Evolutionary conservation across 164 flowering plant species (phyloP).

Genomic region (Magnolia officinalis): DNA sequence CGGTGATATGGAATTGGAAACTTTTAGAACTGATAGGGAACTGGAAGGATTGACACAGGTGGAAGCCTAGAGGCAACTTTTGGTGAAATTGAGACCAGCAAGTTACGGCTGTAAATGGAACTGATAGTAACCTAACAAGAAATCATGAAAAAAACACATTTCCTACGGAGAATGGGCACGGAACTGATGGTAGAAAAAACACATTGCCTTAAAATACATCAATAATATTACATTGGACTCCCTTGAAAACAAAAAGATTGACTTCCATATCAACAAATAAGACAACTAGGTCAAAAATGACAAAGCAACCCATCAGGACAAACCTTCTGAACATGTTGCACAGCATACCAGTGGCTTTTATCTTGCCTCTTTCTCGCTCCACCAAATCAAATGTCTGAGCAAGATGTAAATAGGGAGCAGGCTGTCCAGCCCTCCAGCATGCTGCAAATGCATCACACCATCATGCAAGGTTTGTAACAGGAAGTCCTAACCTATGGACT

Average conservation of each 20-base stretch:
- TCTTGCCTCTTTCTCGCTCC: slow-evolving; percentile 77
- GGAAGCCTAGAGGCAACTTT: background rate
- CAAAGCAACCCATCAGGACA: slow-evolving; percentile 11
- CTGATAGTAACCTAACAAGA: too few species aligned
- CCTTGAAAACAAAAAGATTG: background rate
- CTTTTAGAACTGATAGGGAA: background rate
- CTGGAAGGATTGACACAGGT: background rate
- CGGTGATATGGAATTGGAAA: background rate
- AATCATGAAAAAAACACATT: too few species aligned
- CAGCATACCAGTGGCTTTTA: slow-evolving; percentile 72
- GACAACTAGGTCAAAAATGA: slow-evolving; percentile 4
- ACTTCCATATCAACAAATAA: background rate
- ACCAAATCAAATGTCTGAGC: slow-evolving; percentile 78
- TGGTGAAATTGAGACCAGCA: background rate
- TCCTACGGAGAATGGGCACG: too few species aligned
- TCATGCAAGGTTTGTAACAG: background rate
- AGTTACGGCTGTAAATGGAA: background rate
- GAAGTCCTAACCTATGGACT: background rate
- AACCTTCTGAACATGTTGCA: slow-evolving; percentile 98
- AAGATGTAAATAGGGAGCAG: slow-evolving; percentile 88
- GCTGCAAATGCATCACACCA: slow-evolving; percentile 43
- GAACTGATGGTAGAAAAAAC: background rate
- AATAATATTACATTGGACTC: background rate
- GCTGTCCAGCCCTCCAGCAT: slow-evolving; percentile 76
- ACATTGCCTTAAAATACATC: background rate